Conservation (phyloP, 2,329 filamentous ascomycete species). For the Claviceps purpurea region DNA sequence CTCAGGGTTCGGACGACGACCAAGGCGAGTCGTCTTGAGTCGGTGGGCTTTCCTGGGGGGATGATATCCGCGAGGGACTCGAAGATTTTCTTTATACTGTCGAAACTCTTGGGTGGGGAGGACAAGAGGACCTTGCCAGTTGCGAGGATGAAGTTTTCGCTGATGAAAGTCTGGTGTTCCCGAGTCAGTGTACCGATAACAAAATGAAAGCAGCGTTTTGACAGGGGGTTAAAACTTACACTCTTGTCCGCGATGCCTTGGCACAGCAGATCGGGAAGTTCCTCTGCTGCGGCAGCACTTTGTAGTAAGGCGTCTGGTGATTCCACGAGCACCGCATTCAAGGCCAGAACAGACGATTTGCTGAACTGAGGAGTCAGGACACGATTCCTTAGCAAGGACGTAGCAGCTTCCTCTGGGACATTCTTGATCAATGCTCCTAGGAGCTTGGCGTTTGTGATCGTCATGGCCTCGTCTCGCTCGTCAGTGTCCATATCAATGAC, state of each 20-base stretch:
- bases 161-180: conserved; percentile 53
- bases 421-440: conserved; percentile 84
- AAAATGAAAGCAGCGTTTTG: too few species aligned
- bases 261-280: conserved; percentile 63
- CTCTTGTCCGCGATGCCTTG: conserved; percentile 67
- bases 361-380: conserved; percentile 67
- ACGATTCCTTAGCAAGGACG: conserved; percentile 48
- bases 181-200: neutral
- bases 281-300: conserved; percentile 47
- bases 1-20: conserved; percentile 80
- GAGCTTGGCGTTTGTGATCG: conserved; percentile 80
- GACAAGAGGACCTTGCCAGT: conserved; percentile 80
- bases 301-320: conserved; percentile 57
- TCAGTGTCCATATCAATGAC: conserved; percentile 79
- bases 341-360: conserved; percentile 65
- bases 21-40: conserved; percentile 74
- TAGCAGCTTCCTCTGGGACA: conserved; percentile 58
- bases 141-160: conserved; percentile 78
- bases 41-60: conserved; percentile 61
- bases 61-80: conserved; percentile 64
- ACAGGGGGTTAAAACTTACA: conserved; percentile 32
- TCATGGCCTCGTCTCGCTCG: conserved; percentile 62
- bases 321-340: conserved; percentile 82
- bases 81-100: conserved; percentile 67
- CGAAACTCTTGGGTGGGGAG: conserved; percentile 55